Percentiles rank a stretch among this genome's conserved stretches.
These are phyloP conservation scores for Austroboletus eburneus DNA, from an alignment of 768 basidiomycete genomes.

Conservation along the genomic window DNA sequence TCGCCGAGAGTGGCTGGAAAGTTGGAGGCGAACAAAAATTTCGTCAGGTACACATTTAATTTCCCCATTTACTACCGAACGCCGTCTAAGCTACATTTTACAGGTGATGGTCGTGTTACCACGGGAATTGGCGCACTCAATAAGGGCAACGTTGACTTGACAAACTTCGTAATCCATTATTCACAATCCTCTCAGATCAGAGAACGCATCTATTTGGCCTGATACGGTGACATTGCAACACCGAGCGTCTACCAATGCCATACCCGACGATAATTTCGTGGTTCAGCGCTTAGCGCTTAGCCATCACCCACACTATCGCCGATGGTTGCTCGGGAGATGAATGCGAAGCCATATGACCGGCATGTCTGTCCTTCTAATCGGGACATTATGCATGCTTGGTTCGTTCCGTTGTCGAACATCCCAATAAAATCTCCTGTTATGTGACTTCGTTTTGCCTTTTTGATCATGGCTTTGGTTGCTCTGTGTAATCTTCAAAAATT, in stretches of 20 bases:
- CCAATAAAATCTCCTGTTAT: neutral
- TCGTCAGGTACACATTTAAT: conserved; percentile 45
- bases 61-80: too few species aligned
- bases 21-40: conserved; percentile 72
- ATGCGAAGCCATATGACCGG: conserved; percentile 59
- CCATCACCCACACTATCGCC: conserved; percentile 37
- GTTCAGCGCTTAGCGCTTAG: too few species aligned
- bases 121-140: conserved; percentile 22
- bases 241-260: conserved; percentile 22
- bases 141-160: conserved; percentile 12
- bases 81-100: too few species aligned
- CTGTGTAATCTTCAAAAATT: neutral
- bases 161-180: conserved; percentile 11
- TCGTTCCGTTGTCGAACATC: conserved; percentile 69
- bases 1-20: conserved; percentile 80
- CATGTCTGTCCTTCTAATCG: conserved; percentile 18
- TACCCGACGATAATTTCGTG: conserved; percentile 37
- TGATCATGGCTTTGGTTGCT: neutral
- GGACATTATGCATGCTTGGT: conserved; percentile 34
- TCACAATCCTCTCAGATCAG: too few species aligned
- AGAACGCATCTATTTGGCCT: conserved; percentile 5
- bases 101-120: conserved; percentile 25
- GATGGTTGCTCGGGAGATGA: conserved; percentile 36
- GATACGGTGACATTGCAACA: neutral
- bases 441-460: conserved; percentile 7